Evolutionary conservation across 2,329 filamentous ascomycete genomes (phyloP).

Genomic region (Fusarium pseudonygamai): DNA sequence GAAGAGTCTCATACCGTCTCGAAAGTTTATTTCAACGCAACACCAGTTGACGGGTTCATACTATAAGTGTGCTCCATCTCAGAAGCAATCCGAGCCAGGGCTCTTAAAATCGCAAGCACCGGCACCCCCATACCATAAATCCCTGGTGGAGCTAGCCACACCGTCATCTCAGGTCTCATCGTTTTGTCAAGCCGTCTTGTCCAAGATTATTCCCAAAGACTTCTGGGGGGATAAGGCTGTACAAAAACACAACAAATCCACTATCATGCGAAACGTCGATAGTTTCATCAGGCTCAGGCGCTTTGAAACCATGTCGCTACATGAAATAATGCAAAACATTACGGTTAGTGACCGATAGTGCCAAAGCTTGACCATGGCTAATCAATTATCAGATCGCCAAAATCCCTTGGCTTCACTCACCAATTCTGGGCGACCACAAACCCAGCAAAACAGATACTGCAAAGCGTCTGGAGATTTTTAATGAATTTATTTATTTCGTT

Average conservation of each 20-base stretch:
- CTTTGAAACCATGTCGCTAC: constrained; percentile 83
- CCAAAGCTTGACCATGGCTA: not conserved
- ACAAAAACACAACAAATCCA: constrained; percentile 66
- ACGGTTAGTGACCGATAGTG: constrained; percentile 62
- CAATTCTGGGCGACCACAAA: constrained; percentile 59
- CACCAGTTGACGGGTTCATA: not conserved
- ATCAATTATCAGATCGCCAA: constrained; percentile 63
- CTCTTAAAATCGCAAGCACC: constrained; percentile 2
- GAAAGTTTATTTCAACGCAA: constrained; percentile 6
- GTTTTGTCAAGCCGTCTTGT: constrained; percentile 82
- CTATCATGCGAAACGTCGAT: constrained; percentile 75
- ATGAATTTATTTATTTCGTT: constrained; percentile 89
- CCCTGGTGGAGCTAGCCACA: constrained; percentile 74
- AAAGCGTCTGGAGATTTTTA: constrained; percentile 82
- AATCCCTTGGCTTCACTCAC: constrained; percentile 77
- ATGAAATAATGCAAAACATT: constrained; percentile 79
- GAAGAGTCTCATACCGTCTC: not conserved
- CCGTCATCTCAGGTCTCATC: constrained; percentile 77
- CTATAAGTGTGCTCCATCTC: constrained; percentile 20
- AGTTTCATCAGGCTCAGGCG: constrained; percentile 79
- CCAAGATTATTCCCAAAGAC: constrained; percentile 74
- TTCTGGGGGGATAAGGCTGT: constrained; percentile 75
- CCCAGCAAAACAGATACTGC: constrained; percentile 74
- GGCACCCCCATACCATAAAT: constrained; percentile 39
- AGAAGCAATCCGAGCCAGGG: constrained; percentile 13